phyloP scores from a whole-genome alignment of 768 basidiomycete species.

The Plicaturopsis crispa region DNA sequence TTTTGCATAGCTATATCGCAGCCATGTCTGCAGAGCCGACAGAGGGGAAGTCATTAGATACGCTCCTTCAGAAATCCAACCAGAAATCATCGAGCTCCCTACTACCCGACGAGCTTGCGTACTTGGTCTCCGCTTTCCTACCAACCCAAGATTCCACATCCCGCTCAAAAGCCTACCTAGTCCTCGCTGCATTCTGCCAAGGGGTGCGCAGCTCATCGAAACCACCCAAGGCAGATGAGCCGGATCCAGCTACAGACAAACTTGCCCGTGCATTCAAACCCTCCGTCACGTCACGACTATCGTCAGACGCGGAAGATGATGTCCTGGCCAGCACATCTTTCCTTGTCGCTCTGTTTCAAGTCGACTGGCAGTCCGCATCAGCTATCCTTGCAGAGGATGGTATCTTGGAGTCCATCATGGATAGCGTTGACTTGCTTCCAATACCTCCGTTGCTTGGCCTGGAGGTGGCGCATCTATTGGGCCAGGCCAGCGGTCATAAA shows the following conservation, averaged over 20 bases:
- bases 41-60: no score
- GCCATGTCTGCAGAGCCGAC: no score
- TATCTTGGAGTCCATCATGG: slow-evolving; percentile 55
- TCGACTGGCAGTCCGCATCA: slow-evolving; percentile 65
- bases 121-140: slow-evolving; percentile 43
- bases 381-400: slow-evolving; percentile 59
- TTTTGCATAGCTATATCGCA: no score
- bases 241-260: slow-evolving; percentile 39
- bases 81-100: no score
- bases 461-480: slow-evolving; percentile 65
- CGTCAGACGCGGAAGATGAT: slow-evolving; percentile 46
- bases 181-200: slow-evolving; percentile 63
- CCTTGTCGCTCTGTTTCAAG: slow-evolving; percentile 75
- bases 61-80: no score
- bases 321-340: slow-evolving; percentile 54
- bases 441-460: slow-evolving; percentile 40
- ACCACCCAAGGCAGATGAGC: slow-evolving; percentile 26
- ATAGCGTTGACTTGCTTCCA: slow-evolving; percentile 60
- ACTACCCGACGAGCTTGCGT: slow-evolving; percentile 47
- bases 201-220: slow-evolving; percentile 35
- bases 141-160: slow-evolving; percentile 33
- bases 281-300: slow-evolving; percentile 38
- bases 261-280: slow-evolving; percentile 46
- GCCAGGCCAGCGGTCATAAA: slow-evolving; percentile 73
- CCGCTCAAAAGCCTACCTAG: slow-evolving; percentile 65